Percentiles rank a stretch among this genome's conserved stretches.
These are phyloP conservation scores for Fusarium proliferatum DNA, from an alignment of 2,329 filamentous ascomycete species.

Conservation along the genomic window DNA sequence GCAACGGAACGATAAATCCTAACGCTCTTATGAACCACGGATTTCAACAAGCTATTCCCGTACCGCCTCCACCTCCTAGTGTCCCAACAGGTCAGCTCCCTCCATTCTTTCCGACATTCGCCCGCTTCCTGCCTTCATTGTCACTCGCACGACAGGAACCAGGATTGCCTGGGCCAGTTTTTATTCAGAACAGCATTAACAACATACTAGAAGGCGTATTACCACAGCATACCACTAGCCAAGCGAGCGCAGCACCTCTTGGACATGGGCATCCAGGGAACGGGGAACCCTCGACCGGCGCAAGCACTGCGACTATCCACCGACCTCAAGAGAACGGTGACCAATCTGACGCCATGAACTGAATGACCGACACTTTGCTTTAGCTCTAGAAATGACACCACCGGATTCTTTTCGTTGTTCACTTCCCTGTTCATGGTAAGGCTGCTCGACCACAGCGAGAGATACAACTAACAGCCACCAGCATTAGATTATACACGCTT, in stretches of 20 bases:
- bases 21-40: conserved; percentile 15
- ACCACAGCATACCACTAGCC: conserved; percentile 22
- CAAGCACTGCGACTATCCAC: conserved; percentile 53
- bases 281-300: conserved; percentile 44
- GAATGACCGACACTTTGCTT: conserved; percentile 24
- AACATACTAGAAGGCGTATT: conserved; percentile 42
- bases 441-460: background rate
- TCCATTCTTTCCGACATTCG: conserved; percentile 32
- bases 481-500: conserved; percentile 32
- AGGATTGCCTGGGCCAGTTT: conserved; percentile 35
- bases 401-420: conserved; percentile 24
- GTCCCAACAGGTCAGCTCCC: conserved; percentile 39
- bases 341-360: conserved; percentile 40
- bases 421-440: conserved; percentile 36
- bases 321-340: conserved; percentile 37
- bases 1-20: conserved; percentile 12
- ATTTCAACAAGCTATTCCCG: conserved; percentile 41
- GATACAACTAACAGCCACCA: conserved; percentile 13
- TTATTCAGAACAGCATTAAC: conserved; percentile 46
- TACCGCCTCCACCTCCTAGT: conserved; percentile 45
- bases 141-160: conserved; percentile 31
- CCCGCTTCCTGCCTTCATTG: conserved; percentile 30
- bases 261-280: conserved; percentile 40
- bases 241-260: conserved; percentile 48
- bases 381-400: conserved; percentile 24